Evolutionary conservation across 768 basidiomycete genomes (phyloP).

Genomic region (Lactarius vividus): DNA sequence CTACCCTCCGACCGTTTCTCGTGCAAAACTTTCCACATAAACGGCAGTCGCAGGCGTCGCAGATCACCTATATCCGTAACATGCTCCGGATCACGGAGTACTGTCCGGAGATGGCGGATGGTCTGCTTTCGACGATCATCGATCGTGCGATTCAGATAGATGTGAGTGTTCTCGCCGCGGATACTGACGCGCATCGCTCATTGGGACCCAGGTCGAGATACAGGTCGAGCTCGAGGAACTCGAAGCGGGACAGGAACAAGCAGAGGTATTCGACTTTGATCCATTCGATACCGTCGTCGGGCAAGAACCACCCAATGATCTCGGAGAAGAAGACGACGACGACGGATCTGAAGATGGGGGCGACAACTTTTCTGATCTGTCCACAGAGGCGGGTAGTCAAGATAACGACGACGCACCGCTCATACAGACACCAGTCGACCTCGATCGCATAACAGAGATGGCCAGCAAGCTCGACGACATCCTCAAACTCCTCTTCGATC

Average conservation of each 20-base stretch:
- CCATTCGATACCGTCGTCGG: constrained; percentile 82
- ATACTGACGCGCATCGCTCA: neutral
- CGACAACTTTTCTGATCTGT: constrained; percentile 67
- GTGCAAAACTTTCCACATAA: constrained; percentile 90
- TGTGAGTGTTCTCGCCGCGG: constrained; percentile 40
- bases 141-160: constrained; percentile 97
- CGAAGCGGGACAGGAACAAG: constrained; percentile 61
- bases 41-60: constrained; percentile 72
- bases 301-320: constrained; percentile 66
- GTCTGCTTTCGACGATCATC: constrained; percentile 80
- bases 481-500: constrained; percentile 78
- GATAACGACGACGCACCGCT: constrained; percentile 40
- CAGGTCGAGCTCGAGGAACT: constrained; percentile 94
- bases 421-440: constrained; percentile 50
- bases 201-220: constrained; percentile 74
- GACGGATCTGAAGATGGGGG: constrained; percentile 43
- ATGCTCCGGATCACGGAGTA: constrained; percentile 78
- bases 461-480: constrained; percentile 89
- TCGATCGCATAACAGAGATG: constrained; percentile 79
- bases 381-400: constrained; percentile 63
- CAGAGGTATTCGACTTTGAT: constrained; percentile 69
- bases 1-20: constrained; percentile 82
- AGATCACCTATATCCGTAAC: constrained; percentile 91
- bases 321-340: constrained; percentile 49
- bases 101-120: constrained; percentile 83